Conservation (phyloP, 1,139 yeast genomes). For the Debaryomyces sp. region DNA sequence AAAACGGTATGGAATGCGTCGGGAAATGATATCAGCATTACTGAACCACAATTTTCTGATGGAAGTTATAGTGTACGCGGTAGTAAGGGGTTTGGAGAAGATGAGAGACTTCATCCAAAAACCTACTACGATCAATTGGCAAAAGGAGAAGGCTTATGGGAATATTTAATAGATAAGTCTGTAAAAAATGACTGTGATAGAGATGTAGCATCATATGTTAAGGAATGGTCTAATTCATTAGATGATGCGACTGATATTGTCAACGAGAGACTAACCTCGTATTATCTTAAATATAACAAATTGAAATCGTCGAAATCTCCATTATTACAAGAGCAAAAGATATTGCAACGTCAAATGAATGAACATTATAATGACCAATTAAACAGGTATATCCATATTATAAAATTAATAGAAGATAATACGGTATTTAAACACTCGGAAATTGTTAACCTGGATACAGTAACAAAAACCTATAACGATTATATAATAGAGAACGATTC, state of each 20-base stretch:
- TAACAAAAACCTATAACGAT: constrained; percentile 7
- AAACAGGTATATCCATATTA: constrained; percentile 18
- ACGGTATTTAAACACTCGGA: constrained; percentile 39
- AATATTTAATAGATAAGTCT: constrained; percentile 21
- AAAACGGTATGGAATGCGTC: constrained; percentile 32
- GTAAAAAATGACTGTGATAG: background rate
- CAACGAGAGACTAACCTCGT: constrained; percentile 15
- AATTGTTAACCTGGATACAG: constrained; percentile 22
- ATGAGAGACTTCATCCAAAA: constrained; percentile 32
- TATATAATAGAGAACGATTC: constrained; percentile 7
- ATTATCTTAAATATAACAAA: constrained; percentile 20
- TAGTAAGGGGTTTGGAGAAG: constrained; percentile 30
- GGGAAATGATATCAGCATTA: constrained; percentile 11
- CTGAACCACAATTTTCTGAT: constrained; percentile 19
- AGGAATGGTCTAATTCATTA: constrained; percentile 29
- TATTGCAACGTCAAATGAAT: constrained; percentile 29
- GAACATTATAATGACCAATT: constrained; percentile 24
- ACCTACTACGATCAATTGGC: constrained; percentile 31
- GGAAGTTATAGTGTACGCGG: constrained; percentile 33
- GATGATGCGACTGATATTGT: constrained; percentile 22
- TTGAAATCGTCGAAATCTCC: constrained; percentile 17
- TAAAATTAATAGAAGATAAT: constrained; percentile 19
- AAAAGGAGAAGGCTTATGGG: constrained; percentile 42
- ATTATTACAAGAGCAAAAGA: constrained; percentile 16
- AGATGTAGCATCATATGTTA: constrained; percentile 1